A percentile compares a stretch with the other conserved stretches of the same genome.
Evolutionary conservation across 2,329 filamentous ascomycete genomes (phyloP).

Genomic region (Parascedosporium putredinis): DNA sequence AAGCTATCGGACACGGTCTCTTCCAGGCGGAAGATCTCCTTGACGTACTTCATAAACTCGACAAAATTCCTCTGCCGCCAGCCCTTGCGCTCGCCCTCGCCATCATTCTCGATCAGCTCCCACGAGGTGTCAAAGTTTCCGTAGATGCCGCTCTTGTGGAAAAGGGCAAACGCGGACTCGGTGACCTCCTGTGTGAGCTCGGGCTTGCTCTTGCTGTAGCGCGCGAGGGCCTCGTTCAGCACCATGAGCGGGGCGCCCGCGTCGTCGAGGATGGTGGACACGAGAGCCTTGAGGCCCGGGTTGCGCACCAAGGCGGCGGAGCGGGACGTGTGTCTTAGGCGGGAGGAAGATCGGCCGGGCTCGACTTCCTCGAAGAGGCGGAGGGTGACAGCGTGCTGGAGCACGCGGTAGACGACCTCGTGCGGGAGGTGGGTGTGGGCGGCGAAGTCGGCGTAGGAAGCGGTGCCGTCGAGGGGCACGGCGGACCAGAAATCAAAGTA

Average conservation of each 20-base stretch:
- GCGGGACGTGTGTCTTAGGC: slow-evolving; percentile 35
- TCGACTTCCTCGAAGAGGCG: slow-evolving; percentile 42
- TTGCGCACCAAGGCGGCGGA: slow-evolving; percentile 42
- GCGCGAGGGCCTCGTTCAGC: slow-evolving; percentile 32
- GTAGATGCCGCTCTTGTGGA: slow-evolving; percentile 22
- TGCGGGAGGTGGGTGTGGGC: slow-evolving; percentile 31
- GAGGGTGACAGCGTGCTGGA: slow-evolving; percentile 48
- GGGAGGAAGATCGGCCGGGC: slow-evolving; percentile 33
- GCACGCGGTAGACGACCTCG: slow-evolving; percentile 37
- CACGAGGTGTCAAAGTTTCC: slow-evolving; percentile 37
- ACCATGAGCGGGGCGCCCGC: slow-evolving; percentile 38
- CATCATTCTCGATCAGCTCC: slow-evolving; percentile 25
- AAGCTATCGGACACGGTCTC: slow-evolving; percentile 46
- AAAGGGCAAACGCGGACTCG: slow-evolving; percentile 39
- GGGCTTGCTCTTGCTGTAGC: slow-evolving; percentile 36
- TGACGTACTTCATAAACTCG: slow-evolving; percentile 43
- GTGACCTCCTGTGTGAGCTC: slow-evolving; percentile 18
- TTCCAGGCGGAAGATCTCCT: slow-evolving; percentile 33
- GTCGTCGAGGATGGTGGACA: slow-evolving; percentile 45
- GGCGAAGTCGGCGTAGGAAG: slow-evolving; percentile 28
- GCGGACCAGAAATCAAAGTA: slow-evolving; percentile 41
- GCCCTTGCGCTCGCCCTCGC: slow-evolving; percentile 25
- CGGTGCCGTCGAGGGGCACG: slow-evolving; percentile 35
- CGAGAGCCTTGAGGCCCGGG: slow-evolving; percentile 37
- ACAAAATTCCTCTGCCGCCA: slow-evolving; percentile 25